Percentiles rank a stretch among this genome's conserved stretches.
Evolutionary conservation across 495 filamentous ascomycete genomes (phyloP).

Genomic region (Penicillium steckii): DNA sequence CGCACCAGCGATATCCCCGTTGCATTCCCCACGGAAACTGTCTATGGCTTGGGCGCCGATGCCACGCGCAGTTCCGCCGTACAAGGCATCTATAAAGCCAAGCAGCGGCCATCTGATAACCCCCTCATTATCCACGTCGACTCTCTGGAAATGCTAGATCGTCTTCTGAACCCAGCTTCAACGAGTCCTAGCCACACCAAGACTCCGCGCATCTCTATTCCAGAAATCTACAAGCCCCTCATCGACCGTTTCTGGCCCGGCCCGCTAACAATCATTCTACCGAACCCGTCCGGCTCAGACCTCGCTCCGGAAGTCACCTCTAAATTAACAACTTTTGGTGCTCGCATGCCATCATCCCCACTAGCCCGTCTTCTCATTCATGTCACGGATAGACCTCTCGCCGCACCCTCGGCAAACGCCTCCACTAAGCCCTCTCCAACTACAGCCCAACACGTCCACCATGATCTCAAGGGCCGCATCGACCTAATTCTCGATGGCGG

Average conservation of each 20-base stretch:
- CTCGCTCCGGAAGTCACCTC: slow-evolving; percentile 89
- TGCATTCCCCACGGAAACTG: slow-evolving; percentile 96
- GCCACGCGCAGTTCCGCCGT: slow-evolving; percentile 83
- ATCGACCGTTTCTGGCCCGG: slow-evolving; percentile 92
- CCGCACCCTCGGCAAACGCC: slow-evolving; percentile 94
- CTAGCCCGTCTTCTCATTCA: slow-evolving; percentile 87
- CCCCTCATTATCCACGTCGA: slow-evolving; percentile 91
- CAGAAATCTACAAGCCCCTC: slow-evolving; percentile 76
- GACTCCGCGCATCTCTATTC: slow-evolving; percentile 53
- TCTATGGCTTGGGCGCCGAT: slow-evolving; percentile 95
- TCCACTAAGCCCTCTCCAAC: slow-evolving; percentile 91
- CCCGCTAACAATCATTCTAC: slow-evolving; percentile 87
- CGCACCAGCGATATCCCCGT: slow-evolving; percentile 68
- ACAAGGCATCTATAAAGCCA: slow-evolving; percentile 86
- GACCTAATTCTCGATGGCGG: slow-evolving; percentile 90
- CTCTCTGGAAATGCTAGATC: slow-evolving; percentile 74
- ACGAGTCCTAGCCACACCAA: slow-evolving; percentile 22
- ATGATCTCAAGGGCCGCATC: slow-evolving; percentile 84
- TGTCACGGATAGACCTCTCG: slow-evolving; percentile 71
- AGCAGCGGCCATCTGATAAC: slow-evolving; percentile 89
- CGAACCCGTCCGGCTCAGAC: slow-evolving; percentile 64
- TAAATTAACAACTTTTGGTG: slow-evolving; percentile 78
- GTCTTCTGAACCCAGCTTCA: slow-evolving; percentile 50
- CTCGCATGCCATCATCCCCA: slow-evolving; percentile 78
- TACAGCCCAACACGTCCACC: slow-evolving; percentile 78